Percentiles rank a stretch among this genome's conserved stretches.
Evolutionary conservation across 164 flowering plant genomes (phyloP).

Genomic region (Tinospora cordifolia): DNA sequence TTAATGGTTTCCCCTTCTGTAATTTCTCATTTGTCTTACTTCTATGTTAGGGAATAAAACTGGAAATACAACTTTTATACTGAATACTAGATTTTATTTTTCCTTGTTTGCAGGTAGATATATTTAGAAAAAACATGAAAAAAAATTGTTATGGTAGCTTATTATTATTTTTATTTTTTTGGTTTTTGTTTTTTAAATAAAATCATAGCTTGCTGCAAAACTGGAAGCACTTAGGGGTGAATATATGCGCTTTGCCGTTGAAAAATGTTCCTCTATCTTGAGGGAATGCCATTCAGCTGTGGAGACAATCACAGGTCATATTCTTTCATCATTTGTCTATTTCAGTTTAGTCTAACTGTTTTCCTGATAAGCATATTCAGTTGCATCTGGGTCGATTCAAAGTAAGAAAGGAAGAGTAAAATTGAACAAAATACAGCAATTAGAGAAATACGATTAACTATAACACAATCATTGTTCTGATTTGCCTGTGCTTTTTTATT

Average conservation of each 20-base stretch:
- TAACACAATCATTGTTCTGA: conserved; percentile 4
- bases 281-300: conserved; percentile 71
- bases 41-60: not conserved
- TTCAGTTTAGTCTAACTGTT: not conserved
- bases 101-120: not conserved
- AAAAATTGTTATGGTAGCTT: not conserved
- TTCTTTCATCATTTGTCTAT: not conserved
- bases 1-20: not conserved
- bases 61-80: not conserved
- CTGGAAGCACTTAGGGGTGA: conserved; percentile 90
- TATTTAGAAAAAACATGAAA: not conserved
- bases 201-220: conserved; percentile 71
- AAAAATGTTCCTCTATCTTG: conserved; percentile 64
- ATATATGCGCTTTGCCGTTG: conserved; percentile 84
- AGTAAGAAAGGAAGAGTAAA: not conserved
- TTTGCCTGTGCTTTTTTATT: conserved; percentile 7
- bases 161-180: too few species aligned
- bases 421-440: not conserved
- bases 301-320: conserved; percentile 75
- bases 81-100: not conserved
- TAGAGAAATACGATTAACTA: not conserved
- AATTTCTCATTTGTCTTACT: not conserved
- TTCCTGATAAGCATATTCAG: not conserved
- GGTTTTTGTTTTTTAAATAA: not conserved
- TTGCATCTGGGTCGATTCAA: not conserved